phyloP scores from a whole-genome alignment of 1,139 yeast genomes.

The Yamadazyma mexicana region DNA sequence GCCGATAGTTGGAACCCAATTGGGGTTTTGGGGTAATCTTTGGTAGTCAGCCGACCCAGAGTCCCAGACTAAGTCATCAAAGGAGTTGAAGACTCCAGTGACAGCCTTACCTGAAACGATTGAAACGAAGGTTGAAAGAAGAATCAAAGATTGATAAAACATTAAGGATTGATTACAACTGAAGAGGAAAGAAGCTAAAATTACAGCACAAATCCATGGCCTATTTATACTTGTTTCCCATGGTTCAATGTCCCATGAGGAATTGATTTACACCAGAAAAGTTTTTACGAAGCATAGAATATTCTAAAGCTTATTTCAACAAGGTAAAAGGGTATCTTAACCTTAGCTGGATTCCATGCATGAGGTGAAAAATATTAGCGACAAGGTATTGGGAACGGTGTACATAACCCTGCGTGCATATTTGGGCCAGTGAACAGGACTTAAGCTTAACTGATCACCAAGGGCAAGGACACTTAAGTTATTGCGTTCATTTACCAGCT shows the following conservation, averaged over 20 bases:
- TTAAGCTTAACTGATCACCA: too few species aligned
- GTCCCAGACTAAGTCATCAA: conserved; percentile 6
- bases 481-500: too few species aligned
- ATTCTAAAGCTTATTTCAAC: neutral
- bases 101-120: conserved; percentile 6
- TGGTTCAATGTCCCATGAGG: too few species aligned
- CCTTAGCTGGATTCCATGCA: too few species aligned
- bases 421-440: too few species aligned
- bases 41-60: conserved; percentile 1
- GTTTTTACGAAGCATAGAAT: neutral
- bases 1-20: conserved; percentile 25
- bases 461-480: too few species aligned
- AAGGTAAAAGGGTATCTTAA: too few species aligned
- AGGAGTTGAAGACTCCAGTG: conserved; percentile 9
- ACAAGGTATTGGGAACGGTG: too few species aligned
- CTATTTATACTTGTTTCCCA: too few species aligned
- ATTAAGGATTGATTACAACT: neutral
- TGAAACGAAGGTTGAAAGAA: neutral
- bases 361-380: too few species aligned
- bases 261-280: too few species aligned
- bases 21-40: conserved; percentile 14
- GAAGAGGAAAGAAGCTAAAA: neutral
- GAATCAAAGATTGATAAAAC: neutral
- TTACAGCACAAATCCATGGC: neutral
- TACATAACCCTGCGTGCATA: too few species aligned